Conservation (phyloP, 805 yeast species). For the Saccharomycopsis selenospora region DNA sequence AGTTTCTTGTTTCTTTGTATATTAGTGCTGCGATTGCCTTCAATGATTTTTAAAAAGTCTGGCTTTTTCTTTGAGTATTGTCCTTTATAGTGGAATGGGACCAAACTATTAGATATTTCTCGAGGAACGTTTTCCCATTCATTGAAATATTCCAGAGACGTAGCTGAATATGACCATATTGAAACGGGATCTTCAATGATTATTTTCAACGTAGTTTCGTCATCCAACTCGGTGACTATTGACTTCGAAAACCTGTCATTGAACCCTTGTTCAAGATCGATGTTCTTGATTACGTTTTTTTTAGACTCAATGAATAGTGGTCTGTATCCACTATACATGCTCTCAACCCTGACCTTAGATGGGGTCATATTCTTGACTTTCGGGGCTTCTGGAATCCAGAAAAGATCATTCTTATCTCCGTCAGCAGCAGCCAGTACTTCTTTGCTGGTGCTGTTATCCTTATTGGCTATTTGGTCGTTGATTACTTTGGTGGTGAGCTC, state of each 20-base stretch:
- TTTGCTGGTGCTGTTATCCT: too few relatives aligned
- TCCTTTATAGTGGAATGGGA: conserved; percentile 11
- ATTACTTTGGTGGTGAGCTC: too few relatives aligned
- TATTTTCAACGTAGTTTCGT: not conserved
- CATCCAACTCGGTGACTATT: not conserved
- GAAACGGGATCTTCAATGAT: not conserved
- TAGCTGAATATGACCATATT: conserved; percentile 19
- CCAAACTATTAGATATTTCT: conserved; percentile 8
- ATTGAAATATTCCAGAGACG: conserved; percentile 15
- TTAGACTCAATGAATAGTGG: conserved; percentile 16
- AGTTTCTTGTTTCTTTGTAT: not conserved
- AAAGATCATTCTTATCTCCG: too few relatives aligned
- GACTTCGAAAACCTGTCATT: not conserved
- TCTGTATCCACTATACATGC: conserved; percentile 19
- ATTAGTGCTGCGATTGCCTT: not conserved
- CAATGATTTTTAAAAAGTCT: not conserved
- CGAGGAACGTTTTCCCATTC: conserved; percentile 20
- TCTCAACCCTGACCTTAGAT: conserved; percentile 11
- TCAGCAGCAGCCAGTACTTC: too few relatives aligned
- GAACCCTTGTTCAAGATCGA: not conserved
- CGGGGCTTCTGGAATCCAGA: conserved; percentile 20
- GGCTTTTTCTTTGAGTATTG: conserved; percentile 1
- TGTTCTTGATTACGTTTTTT: not conserved
- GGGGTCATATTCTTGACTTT: conserved; percentile 11
- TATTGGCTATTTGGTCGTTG: too few relatives aligned